Evolutionary conservation across 305 asterid species (phyloP).

Genomic region (Solanum hybrid): DNA sequence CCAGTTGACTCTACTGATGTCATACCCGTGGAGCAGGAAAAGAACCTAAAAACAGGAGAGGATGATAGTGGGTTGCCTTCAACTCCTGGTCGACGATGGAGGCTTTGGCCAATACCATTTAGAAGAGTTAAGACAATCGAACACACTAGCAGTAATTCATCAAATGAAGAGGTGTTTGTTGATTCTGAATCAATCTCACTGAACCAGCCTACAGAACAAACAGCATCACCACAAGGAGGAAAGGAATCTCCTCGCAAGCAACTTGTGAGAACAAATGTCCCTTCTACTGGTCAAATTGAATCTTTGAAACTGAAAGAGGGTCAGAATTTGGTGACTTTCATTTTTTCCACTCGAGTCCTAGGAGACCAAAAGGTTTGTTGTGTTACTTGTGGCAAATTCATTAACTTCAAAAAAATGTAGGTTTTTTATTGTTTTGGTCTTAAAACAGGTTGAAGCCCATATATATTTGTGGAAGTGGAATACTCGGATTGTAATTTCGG

Average conservation of each 20-base stretch:
- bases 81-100: slow-evolving; percentile 66
- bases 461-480: slow-evolving; percentile 97
- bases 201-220: slow-evolving; percentile 25
- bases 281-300: slow-evolving; percentile 73
- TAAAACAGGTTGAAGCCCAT: slow-evolving; percentile 87
- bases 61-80: slow-evolving; percentile 28
- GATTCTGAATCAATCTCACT: slow-evolving; percentile 44
- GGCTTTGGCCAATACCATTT: slow-evolving; percentile 85
- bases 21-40: slow-evolving; percentile 41
- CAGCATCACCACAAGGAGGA: slow-evolving; percentile 20
- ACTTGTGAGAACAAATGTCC: slow-evolving; percentile 71
- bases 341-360: slow-evolving; percentile 72
- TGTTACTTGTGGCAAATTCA: slow-evolving; percentile 3
- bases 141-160: slow-evolving; percentile 37
- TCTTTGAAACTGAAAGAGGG: slow-evolving; percentile 81
- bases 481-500: slow-evolving; percentile 81
- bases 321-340: slow-evolving; percentile 72
- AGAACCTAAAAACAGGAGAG: slow-evolving; percentile 28
- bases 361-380: slow-evolving; percentile 67
- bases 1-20: slow-evolving; percentile 34
- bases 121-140: slow-evolving; percentile 75
- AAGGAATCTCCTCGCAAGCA: slow-evolving; percentile 54
- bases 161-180: slow-evolving; percentile 49
- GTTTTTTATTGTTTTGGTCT: not conserved
- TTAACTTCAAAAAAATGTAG: not conserved